Percentiles rank a stretch among this genome's conserved stretches.
phyloP scores from a whole-genome alignment of 768 basidiomycete species.

The Vararia minispora region DNA sequence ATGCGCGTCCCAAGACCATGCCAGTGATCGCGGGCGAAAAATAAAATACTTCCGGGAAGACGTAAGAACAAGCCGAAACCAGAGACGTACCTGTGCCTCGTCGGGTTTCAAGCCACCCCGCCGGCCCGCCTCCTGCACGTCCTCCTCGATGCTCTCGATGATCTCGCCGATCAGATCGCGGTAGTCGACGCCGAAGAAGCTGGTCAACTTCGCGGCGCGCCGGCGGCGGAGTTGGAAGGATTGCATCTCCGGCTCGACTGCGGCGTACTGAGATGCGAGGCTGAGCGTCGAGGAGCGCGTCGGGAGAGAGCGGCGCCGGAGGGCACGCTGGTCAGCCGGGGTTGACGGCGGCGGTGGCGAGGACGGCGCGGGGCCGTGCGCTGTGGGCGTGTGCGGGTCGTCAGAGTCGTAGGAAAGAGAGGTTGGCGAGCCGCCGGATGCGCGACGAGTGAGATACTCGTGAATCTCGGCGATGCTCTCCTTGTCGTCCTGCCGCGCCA shows the following conservation, averaged over 20 bases:
- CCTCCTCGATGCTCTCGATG: conserved; percentile 72
- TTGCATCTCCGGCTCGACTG: conserved; percentile 33
- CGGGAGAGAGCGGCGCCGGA: conserved; percentile 43
- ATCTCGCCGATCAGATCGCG: conserved; percentile 67
- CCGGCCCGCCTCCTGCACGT: conserved; percentile 54
- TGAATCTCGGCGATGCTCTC: conserved; percentile 67
- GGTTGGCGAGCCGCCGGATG: conserved; percentile 12
- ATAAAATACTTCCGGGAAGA: conserved; percentile 1
- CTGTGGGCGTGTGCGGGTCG: conserved; percentile 14
- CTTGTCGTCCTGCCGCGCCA: conserved; percentile 50
- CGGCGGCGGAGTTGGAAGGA: conserved; percentile 64
- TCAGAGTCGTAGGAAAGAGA: conserved; percentile 7
- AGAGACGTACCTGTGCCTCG: conserved; percentile 63
- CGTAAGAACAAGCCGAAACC: too few species aligned
- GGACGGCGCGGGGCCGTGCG: too few species aligned
- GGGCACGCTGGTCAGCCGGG: conserved; percentile 10
- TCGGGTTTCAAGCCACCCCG: conserved; percentile 53
- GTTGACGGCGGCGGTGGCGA: too few species aligned
- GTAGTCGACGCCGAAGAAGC: conserved; percentile 85
- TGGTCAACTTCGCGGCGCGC: conserved; percentile 72
- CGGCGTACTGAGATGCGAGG: conserved; percentile 39
- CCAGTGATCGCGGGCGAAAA: too few species aligned
- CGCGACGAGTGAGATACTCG: conserved; percentile 41
- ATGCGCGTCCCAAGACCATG: too few species aligned
- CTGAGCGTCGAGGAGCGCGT: conserved; percentile 51